Evolutionary conservation across 2,329 filamentous ascomycete species (phyloP).

Genomic region (Sporothrix luriei): DNA sequence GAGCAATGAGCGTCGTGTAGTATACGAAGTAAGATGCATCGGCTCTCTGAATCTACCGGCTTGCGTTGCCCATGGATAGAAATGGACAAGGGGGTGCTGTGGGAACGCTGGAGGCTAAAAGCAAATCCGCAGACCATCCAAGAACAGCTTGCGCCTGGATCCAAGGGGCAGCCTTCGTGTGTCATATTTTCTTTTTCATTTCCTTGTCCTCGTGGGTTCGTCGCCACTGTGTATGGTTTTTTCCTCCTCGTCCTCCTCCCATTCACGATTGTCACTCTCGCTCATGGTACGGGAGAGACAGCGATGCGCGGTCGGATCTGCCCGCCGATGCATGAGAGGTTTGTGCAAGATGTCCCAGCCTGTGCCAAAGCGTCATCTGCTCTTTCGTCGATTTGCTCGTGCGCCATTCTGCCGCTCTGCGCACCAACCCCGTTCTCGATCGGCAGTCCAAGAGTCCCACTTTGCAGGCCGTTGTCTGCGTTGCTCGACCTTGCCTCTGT

Average conservation of each 20-base stretch:
- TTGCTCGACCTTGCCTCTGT: background rate
- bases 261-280: background rate
- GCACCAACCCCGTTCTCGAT: background rate
- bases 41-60: background rate
- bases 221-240: background rate
- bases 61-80: background rate
- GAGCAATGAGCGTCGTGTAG: background rate
- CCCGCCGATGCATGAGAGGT: background rate
- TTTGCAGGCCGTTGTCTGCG: background rate
- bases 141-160: slow-evolving; percentile 15
- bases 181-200: background rate
- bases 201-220: background rate
- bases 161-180: background rate
- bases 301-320: slow-evolving; percentile 20
- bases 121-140: slow-evolving; percentile 1
- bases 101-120: background rate
- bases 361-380: slow-evolving; percentile 3
- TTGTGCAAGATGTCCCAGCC: background rate
- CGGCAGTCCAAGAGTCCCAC: background rate
- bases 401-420: background rate
- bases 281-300: slow-evolving; percentile 8
- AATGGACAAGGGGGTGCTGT: background rate
- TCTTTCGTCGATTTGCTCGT: background rate
- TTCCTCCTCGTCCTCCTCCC: background rate
- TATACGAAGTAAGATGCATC: no score